These are phyloP conservation scores for Cytospora schulzeri DNA, from an alignment of 2,329 filamentous ascomycete species.

Conservation along the genomic window DNA sequence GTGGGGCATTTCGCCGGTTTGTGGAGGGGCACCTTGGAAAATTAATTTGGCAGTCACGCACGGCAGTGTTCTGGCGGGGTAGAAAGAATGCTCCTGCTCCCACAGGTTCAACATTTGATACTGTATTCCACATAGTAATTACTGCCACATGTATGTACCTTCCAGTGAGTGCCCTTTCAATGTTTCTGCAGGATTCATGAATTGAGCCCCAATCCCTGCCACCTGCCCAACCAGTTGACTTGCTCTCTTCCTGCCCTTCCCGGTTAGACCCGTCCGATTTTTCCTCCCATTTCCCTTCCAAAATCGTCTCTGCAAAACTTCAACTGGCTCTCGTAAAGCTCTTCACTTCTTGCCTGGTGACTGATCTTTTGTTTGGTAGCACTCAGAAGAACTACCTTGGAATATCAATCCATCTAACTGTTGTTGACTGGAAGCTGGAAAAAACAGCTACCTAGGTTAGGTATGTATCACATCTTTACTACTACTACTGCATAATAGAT, in stretches of 20 bases:
- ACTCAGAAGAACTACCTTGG: neutral
- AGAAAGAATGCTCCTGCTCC: no score
- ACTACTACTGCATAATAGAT: neutral
- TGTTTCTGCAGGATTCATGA: no score
- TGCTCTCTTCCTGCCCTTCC: constrained; percentile 21
- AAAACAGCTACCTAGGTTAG: neutral
- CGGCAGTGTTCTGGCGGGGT: no score
- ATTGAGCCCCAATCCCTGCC: neutral
- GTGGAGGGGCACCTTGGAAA: no score
- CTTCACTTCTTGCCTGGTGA: neutral
- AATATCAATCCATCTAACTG: neutral
- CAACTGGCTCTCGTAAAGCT: neutral
- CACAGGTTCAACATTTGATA: no score
- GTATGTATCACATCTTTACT: neutral
- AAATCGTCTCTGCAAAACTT: constrained; percentile 1
- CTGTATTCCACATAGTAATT: no score
- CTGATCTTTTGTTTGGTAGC: neutral
- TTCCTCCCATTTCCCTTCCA: constrained; percentile 2
- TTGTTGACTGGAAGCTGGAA: neutral
- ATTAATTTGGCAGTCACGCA: no score
- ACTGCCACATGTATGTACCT: neutral
- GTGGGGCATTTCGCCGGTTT: neutral
- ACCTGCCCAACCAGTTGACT: constrained; percentile 3
- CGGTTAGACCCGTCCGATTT: constrained; percentile 21
- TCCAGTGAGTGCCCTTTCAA: no score